Evolutionary conservation across 1,284 basidiomycete genomes (phyloP).

Genomic region (Ustilago xerochloae): DNA sequence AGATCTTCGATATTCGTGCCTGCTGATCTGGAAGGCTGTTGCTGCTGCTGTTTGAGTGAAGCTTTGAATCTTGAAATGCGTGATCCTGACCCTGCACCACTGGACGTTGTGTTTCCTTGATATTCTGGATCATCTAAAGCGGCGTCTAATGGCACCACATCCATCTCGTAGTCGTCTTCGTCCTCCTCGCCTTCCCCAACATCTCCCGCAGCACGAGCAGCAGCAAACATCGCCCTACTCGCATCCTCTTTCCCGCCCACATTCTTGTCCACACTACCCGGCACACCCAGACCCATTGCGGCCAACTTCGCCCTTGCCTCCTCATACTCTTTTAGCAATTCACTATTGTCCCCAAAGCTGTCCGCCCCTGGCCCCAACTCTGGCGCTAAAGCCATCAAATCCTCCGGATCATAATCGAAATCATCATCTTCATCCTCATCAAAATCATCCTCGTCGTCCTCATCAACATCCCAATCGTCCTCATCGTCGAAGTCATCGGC

Average conservation of each 20-base stretch:
- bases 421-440: constrained; percentile 56
- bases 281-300: constrained; percentile 28
- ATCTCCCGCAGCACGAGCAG: constrained; percentile 2
- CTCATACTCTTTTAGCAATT: constrained; percentile 61
- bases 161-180: constrained; percentile 43
- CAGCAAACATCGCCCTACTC: constrained; percentile 9
- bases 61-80: constrained; percentile 56
- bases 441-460: constrained; percentile 72
- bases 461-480: constrained; percentile 71
- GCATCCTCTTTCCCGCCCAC: background rate
- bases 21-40: background rate
- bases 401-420: constrained; percentile 60
- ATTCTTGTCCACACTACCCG: too few species aligned
- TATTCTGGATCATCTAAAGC: constrained; percentile 43
- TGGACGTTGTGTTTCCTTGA: constrained; percentile 34
- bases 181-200: constrained; percentile 17
- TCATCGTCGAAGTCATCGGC: constrained; percentile 12
- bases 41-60: constrained; percentile 19
- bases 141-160: constrained; percentile 50
- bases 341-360: constrained; percentile 38
- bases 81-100: constrained; percentile 6
- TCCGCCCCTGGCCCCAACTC: constrained; percentile 42
- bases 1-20: constrained; percentile 31
- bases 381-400: constrained; percentile 58
- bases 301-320: constrained; percentile 55